Conservation (phyloP, 805 yeast species). For the Debaryomyces hansenii region DNA sequence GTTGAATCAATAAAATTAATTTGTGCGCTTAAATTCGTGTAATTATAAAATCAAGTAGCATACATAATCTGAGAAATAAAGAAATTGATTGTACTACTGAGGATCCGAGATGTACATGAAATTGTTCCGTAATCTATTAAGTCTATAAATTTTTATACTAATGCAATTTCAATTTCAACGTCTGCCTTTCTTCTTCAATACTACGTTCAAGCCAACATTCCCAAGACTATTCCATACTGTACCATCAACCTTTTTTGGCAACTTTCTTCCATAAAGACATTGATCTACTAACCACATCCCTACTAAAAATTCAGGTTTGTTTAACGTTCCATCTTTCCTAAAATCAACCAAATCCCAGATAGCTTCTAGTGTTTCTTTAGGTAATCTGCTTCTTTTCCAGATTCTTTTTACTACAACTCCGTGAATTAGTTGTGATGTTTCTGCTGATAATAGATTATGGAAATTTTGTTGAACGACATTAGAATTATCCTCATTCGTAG, state of each 20-base stretch:
- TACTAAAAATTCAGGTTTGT: conserved; percentile 81
- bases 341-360: conserved; percentile 75
- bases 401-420: conserved; percentile 71
- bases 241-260: conserved; percentile 68
- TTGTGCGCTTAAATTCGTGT: too few species aligned
- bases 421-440: conserved; percentile 39
- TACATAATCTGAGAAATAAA: too few species aligned
- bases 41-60: too few species aligned
- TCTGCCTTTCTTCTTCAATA: conserved; percentile 35
- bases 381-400: conserved; percentile 78
- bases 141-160: background rate
- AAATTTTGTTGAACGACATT: conserved; percentile 23
- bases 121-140: background rate
- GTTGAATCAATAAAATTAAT: too few species aligned
- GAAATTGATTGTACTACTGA: too few species aligned
- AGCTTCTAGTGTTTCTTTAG: conserved; percentile 53
- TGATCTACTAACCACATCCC: conserved; percentile 99
- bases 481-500: conserved; percentile 17
- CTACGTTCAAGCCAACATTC: conserved; percentile 42
- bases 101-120: too few species aligned
- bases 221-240: conserved; percentile 81
- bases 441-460: conserved; percentile 30
- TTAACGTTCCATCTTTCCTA: conserved; percentile 69
- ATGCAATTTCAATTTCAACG: conserved; percentile 3
- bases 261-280: conserved; percentile 87